These are phyloP conservation scores for Puccinia polysora DNA, from an alignment of 1,284 basidiomycete species.

Conservation along the genomic window DNA sequence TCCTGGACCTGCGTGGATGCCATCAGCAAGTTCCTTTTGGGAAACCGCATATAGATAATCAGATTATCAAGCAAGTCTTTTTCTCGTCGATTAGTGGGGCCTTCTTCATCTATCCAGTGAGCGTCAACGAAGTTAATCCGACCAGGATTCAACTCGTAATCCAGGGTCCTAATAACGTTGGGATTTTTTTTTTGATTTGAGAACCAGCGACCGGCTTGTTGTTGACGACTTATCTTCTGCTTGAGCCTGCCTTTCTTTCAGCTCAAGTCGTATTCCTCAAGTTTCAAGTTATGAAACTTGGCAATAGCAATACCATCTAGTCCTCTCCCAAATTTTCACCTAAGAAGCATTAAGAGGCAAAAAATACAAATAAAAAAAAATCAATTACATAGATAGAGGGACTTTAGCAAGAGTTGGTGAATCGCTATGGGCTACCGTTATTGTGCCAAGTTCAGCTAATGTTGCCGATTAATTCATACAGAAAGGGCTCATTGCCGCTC, in stretches of 20 bases:
- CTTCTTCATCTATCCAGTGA: slow-evolving; percentile 1
- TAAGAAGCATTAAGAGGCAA: too few species aligned
- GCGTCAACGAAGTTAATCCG: slow-evolving; percentile 13
- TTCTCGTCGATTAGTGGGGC: not conserved
- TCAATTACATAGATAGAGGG: too few species aligned
- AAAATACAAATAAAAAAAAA: too few species aligned
- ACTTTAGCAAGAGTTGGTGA: not conserved
- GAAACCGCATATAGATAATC: slow-evolving; percentile 31
- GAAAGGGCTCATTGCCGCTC: slow-evolving; percentile 23
- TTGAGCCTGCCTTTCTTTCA: too few species aligned
- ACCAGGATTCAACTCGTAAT: slow-evolving; percentile 12
- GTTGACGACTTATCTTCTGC: slow-evolving; percentile 2
- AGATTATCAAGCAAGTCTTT: slow-evolving; percentile 17
- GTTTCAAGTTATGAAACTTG: too few species aligned
- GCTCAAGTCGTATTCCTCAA: too few species aligned
- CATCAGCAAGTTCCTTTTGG: slow-evolving; percentile 6
- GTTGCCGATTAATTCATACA: slow-evolving; percentile 17
- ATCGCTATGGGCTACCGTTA: not conserved
- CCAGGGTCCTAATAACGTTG: too few species aligned
- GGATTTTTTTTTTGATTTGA: too few species aligned
- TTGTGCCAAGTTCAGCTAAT: slow-evolving; percentile 12
- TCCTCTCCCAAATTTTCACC: too few species aligned
- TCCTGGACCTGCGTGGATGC: slow-evolving; percentile 14
- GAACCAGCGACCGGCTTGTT: too few species aligned
- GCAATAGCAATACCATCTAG: too few species aligned